phyloP scores from a whole-genome alignment of 768 basidiomycete species.

The Hydnum rufescens region DNA sequence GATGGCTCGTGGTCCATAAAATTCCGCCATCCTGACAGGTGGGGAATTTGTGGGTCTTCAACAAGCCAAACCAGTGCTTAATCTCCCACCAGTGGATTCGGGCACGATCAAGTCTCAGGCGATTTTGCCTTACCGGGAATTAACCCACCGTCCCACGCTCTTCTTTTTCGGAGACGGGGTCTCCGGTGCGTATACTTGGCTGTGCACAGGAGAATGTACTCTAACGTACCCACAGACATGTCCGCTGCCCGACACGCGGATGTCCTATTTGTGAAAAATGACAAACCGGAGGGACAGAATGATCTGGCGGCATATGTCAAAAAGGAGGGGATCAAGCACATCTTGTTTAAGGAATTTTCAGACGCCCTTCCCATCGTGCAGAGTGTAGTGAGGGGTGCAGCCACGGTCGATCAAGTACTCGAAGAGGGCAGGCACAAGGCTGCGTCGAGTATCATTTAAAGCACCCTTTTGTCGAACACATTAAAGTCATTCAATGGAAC shows the following conservation, averaged over 20 bases:
- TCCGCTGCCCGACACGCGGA: constrained; percentile 88
- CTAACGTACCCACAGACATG: constrained; percentile 34
- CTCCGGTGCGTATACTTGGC: constrained; percentile 36
- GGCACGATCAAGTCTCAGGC: constrained; percentile 95
- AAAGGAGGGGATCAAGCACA: constrained; percentile 56
- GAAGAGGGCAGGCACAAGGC: too few relatives aligned
- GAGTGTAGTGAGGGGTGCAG: constrained; percentile 51
- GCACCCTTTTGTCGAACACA: too few relatives aligned
- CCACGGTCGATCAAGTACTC: constrained; percentile 34
- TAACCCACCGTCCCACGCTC: constrained; percentile 50
- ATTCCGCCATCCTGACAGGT: constrained; percentile 81
- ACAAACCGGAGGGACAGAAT: constrained; percentile 53
- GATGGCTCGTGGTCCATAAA: constrained; percentile 64
- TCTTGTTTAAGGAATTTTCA: constrained; percentile 56
- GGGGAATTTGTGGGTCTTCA: constrained; percentile 12
- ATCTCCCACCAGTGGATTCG: constrained; percentile 64
- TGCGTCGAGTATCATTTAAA: too few relatives aligned
- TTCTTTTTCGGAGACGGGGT: constrained; percentile 99
- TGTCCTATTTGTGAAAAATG: constrained; percentile 77
- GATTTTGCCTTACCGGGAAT: constrained; percentile 70
- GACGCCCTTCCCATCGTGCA: constrained; percentile 39
- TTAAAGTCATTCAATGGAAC: too few relatives aligned
- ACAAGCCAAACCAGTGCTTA: neutral
- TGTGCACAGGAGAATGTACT: neutral
- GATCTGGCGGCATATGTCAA: constrained; percentile 73